These are phyloP conservation scores for Fusarium decemcellulare DNA, from an alignment of 2,329 filamentous ascomycete genomes.

Conservation along the genomic window DNA sequence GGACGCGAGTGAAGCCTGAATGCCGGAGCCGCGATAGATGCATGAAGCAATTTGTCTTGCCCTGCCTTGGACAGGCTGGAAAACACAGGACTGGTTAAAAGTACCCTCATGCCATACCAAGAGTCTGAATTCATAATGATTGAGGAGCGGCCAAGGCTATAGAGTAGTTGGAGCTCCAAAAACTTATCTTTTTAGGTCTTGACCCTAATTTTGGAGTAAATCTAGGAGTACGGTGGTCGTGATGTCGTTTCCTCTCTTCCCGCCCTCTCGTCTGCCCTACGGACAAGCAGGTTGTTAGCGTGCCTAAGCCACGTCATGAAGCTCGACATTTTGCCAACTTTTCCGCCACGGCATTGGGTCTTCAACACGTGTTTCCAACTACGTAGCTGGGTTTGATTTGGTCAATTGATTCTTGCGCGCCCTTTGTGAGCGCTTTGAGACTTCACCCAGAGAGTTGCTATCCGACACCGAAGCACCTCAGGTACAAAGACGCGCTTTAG, in stretches of 20 bases:
- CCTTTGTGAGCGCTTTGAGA: background rate
- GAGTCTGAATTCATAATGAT: too few relatives aligned
- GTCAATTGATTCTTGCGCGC: background rate
- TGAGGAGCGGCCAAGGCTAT: too few relatives aligned
- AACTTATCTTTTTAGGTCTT: too few relatives aligned
- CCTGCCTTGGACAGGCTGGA: too few relatives aligned
- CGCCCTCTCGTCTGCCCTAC: too few relatives aligned
- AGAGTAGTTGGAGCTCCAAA: too few relatives aligned
- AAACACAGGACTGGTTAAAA: too few relatives aligned
- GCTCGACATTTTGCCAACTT: background rate
- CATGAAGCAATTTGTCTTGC: conserved; percentile 40
- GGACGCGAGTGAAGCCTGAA: conserved; percentile 27
- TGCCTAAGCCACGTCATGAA: conserved; percentile 17
- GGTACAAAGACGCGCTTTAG: conserved; percentile 8
- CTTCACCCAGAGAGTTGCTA: conserved; percentile 5
- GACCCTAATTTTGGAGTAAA: too few relatives aligned
- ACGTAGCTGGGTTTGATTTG: too few relatives aligned
- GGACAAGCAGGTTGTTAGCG: conserved; percentile 9
- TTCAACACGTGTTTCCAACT: background rate
- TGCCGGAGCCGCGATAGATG: conserved; percentile 46
- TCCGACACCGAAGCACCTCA: background rate
- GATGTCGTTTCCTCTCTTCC: too few relatives aligned
- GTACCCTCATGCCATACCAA: too few relatives aligned
- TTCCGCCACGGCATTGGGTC: background rate
- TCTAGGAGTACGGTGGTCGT: too few relatives aligned